phyloP scores from a whole-genome alignment of 306 rosid species.

The Purshia tridentata region DNA sequence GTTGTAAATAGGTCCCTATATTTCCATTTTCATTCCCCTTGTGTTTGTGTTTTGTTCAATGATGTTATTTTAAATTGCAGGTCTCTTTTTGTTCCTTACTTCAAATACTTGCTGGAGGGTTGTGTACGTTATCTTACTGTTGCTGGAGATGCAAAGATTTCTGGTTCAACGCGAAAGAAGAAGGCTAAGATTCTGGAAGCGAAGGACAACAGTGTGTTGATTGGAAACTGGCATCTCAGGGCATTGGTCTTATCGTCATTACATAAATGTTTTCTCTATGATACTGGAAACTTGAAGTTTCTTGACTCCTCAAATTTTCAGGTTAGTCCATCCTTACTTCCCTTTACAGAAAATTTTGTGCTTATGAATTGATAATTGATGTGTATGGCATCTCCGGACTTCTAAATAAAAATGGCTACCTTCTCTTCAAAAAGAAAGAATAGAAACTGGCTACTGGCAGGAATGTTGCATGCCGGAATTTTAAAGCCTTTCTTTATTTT shows the following conservation, averaged over 20 bases:
- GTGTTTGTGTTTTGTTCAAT: background rate
- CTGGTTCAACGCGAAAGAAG: conserved; percentile 50
- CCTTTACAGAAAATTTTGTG: conserved; percentile 2
- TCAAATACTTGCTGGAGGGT: conserved; percentile 75
- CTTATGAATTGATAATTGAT: too few species aligned
- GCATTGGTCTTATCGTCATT: conserved; percentile 69
- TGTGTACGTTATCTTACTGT: conserved; percentile 64
- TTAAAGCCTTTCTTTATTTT: background rate
- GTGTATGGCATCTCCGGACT: too few species aligned
- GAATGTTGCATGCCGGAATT: background rate
- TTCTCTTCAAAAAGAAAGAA: background rate
- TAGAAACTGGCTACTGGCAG: background rate
- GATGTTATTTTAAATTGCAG: conserved; percentile 37
- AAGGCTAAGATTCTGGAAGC: conserved; percentile 65
- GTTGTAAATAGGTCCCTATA: background rate
- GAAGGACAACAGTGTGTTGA: conserved; percentile 36
- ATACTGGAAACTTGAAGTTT: conserved; percentile 74
- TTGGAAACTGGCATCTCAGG: conserved; percentile 78
- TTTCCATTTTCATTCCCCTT: background rate
- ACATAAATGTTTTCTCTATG: conserved; percentile 85
- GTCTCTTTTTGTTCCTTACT: conserved; percentile 93
- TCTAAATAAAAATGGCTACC: too few species aligned
- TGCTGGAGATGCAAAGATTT: conserved; percentile 41
- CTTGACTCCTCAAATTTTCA: conserved; percentile 79
- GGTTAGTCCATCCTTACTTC: conserved; percentile 42